Base-by-base conservation (phyloP, 495 filamentous ascomycete genomes). In the Podospora fimiseda region DNA sequence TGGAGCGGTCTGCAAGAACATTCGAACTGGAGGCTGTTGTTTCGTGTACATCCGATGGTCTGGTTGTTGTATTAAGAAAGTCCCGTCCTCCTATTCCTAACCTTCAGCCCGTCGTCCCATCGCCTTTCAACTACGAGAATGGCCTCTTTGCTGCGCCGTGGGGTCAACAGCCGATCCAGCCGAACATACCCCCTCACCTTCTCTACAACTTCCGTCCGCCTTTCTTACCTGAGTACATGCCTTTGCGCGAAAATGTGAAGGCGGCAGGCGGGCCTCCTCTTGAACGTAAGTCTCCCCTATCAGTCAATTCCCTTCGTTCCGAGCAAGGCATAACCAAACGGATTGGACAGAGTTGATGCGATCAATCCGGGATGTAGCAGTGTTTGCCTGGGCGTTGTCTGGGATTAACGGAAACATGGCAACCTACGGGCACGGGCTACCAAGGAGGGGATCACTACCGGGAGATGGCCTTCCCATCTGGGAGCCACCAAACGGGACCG, bases 41-140 rank as follows among this genome's bases (percentile, higher is more conserved):
- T 36, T 94, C 89, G 5, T 95, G 89, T 64, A 90, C 89, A 2
- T 94, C 90, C 1, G 90, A 94, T 64, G 89, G 89, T 9, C 72
- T 95, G 11, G 89, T 94, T 8, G 89, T 94, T 15, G 84, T 92
- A 23, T 74, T 95, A 9, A 85, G 89, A 38, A 81, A 80, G 44
- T 88, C 89, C 22, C 76, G 86, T 21, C 84, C 89, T 15, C 74
- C 81, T 2, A 82, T 89, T 38, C 85, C 87, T 14, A 70, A 73
- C 23, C 71, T 72, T 30, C 72, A 77, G 33, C 66, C 72, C 11
- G 74, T 73, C 18, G 67, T 74, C 23, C 63, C 71, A 16, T 66
- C 67, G 39, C 66, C 74, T 3, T 68, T 74, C 33, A 68, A 79
- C 47, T 77, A 79, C 59, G 68, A 80, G 50, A 84, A 86, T 62